phyloP scores from a whole-genome alignment of 2,329 filamentous ascomycete species.

The Tolypocladium ophioglossoides region DNA sequence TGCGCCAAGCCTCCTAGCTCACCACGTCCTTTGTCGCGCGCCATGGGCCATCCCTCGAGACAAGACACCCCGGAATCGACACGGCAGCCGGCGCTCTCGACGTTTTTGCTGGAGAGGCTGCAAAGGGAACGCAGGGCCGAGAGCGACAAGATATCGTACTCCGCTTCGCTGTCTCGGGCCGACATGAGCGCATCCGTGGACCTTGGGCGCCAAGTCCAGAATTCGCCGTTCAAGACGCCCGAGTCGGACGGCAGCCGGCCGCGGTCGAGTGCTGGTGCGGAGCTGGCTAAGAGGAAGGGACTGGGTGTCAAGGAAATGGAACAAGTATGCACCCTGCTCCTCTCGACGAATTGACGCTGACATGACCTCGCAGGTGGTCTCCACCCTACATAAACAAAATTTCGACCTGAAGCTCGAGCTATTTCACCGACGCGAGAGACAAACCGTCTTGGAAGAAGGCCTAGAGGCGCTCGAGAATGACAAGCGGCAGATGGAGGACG shows the following conservation, averaged over 20 bases:
- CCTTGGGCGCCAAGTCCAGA: constrained; percentile 21
- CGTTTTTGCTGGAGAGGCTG: constrained; percentile 45
- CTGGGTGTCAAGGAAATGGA: constrained; percentile 61
- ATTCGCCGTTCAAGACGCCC: constrained; percentile 27
- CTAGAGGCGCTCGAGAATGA: constrained; percentile 44
- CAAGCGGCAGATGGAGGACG: constrained; percentile 41
- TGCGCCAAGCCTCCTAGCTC: constrained; percentile 21
- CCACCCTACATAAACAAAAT: constrained; percentile 63
- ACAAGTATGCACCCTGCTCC: constrained; percentile 31
- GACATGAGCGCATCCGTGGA: constrained; percentile 30
- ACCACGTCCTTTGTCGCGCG: constrained; percentile 27
- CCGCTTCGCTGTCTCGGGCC: constrained; percentile 21
- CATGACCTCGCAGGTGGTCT: constrained; percentile 40
- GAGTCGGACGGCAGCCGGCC: constrained; percentile 27
- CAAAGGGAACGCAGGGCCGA: constrained; percentile 39
- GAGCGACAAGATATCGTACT: constrained; percentile 27
- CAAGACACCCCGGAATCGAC: constrained; percentile 29
- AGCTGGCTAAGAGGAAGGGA: constrained; percentile 36
- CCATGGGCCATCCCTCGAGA: constrained; percentile 30
- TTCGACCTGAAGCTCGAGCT: constrained; percentile 68
- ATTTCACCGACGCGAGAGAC: constrained; percentile 56
- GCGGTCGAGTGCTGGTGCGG: constrained; percentile 28
- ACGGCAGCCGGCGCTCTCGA: constrained; percentile 32
- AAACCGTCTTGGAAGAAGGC: constrained; percentile 46
- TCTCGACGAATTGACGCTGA: constrained; percentile 1